Evolutionary conservation across 176 grass and related monocot genomes (phyloP), one percentile per base, ranked within the genome.

Genomic region (Oryza brachyantha): DNA sequence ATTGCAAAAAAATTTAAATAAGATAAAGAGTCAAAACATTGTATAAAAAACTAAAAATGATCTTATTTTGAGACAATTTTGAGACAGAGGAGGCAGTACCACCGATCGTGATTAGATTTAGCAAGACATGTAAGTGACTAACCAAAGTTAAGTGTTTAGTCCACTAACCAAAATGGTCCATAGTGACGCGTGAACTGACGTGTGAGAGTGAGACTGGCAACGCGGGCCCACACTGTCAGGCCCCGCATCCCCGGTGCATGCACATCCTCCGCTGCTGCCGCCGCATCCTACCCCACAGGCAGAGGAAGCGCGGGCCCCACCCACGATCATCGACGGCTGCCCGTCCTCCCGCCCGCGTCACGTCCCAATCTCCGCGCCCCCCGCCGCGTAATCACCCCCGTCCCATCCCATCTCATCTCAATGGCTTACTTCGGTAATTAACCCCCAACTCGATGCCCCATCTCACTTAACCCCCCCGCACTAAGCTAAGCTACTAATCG

Each of bases 401-500:
- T n/a, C n/a, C n/a, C n/a, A 8, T 7, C 48, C 22, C 50, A 7
- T 12, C 8, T 76, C 3, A 76, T 7, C 27, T 28, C 13, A 57
- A 17, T 62, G 86, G 86, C 25, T 90, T 89, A 41, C 81, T 91
- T 89, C n/a, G 55, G 88, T 97, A 91, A 93, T 75, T 91, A 59
- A 78, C 71, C 4, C 74, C 7, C 54, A 93, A 84, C 21, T 2
- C 48, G 7, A 76, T 12, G 36, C 21, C 81, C 76, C 75, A 48
- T 74, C 27, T 34, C 24, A 19, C 8, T 48, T 13, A 76, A 55
- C 61, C 28, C 64, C 27, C 46, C 24, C n/a, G 79, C 37, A 14
- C 5, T 13, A 26, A 10, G 36, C 10, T 28, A 16, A 14, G 3
- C 25, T 29, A 25, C 58, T 10, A 45, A 46, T 24, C 22, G 66